Base-by-base conservation (phyloP, 1,139 yeast species). In the Pichiaceae sp. region DNA sequence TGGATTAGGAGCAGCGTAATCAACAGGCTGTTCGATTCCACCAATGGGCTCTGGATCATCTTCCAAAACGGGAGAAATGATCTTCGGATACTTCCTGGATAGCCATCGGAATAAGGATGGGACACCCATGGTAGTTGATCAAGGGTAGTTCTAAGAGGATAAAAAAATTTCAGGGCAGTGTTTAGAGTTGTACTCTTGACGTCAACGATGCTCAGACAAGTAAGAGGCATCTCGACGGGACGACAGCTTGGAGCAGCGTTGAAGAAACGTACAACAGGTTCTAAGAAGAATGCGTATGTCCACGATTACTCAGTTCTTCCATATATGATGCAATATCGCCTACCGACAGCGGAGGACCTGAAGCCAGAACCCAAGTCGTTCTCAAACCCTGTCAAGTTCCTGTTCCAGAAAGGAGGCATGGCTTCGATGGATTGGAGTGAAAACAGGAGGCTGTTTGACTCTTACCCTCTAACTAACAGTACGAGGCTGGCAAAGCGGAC, bases 51-150 rank as follows among this genome's bases (percentile, higher is more conserved):
- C 64, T 0, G 74, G 64, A 16, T 76, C 81, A 35, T 81, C 95
- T 54, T 87, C 96, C 3, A 85, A 54, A 11, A 86, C 96, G 0
- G 95, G 93, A 0, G 94, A 76, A 38, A 93, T 86, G 57, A 86
- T 89, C 64, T 89, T 89, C 12, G 98, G 97, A 55, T 89, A 93
- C 59, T 89, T 87, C 44, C 78, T 64, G 2, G 97, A 87, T 37
- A 93, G 68, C 97, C 98, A 93, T 65, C 98, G 74, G 62, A 89
- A 93, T 54, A 93, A 79, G 32, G 98, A 96, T 49, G 98, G 98
- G 48, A 91, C 98, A 66, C 98, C 77, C 77, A 71, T 71, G 8
- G 28, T 21, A 8, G 11, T 21, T 21, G 25, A 8, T 8, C 11
- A 8, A 8, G 25, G 25, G 16, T 9, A 14, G 14, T 7, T 6